phyloP scores from a whole-genome alignment of 1,139 yeast species.

The Kodamaea plutei region DNA sequence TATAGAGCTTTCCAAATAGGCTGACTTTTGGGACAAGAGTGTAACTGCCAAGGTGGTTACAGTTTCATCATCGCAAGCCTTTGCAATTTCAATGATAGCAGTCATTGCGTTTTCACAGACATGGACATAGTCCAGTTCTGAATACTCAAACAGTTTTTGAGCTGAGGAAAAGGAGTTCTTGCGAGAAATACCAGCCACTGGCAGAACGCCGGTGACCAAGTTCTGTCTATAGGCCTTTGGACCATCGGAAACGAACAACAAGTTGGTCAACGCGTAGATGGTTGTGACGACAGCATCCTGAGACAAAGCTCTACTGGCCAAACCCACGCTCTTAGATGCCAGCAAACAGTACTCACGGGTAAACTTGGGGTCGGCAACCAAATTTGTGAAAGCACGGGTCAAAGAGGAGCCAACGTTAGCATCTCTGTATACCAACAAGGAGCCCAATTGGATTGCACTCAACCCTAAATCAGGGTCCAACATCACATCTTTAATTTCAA shows the following conservation, averaged over 20 bases:
- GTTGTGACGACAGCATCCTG: constrained; percentile 87
- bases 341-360: constrained; percentile 23
- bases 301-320: constrained; percentile 46
- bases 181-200: neutral
- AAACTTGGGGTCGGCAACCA: constrained; percentile 43
- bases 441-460: constrained; percentile 50
- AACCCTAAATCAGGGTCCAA: constrained; percentile 46
- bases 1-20: constrained; percentile 22
- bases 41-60: constrained; percentile 81
- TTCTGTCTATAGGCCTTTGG: neutral
- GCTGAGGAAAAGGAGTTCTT: constrained; percentile 1
- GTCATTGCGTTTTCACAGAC: constrained; percentile 62
- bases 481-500: constrained; percentile 39
- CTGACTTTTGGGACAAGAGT: constrained; percentile 70
- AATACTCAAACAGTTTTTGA: constrained; percentile 16
- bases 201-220: constrained; percentile 5
- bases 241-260: constrained; percentile 44
- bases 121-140: constrained; percentile 28
- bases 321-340: constrained; percentile 41
- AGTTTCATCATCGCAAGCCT: constrained; percentile 65
- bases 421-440: constrained; percentile 48
- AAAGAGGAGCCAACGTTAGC: constrained; percentile 43
- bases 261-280: constrained; percentile 76
- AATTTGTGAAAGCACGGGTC: constrained; percentile 47
- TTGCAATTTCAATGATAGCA: constrained; percentile 69